These are phyloP conservation scores for Fusarium beomiforme DNA, from an alignment of 2,329 filamentous ascomycete species.

Conservation along the genomic window DNA sequence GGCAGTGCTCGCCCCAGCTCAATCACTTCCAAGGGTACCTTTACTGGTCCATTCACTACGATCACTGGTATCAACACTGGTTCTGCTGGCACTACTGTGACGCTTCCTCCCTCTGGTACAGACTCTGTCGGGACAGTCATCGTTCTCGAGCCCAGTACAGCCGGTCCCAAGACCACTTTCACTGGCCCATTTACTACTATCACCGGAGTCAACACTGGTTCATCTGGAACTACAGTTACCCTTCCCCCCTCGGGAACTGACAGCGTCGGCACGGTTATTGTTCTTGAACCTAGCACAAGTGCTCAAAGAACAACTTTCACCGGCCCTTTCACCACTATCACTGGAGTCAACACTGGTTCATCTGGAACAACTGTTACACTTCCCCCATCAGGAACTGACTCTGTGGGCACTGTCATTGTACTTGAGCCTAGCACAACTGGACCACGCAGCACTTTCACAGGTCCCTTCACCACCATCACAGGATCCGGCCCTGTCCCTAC, in stretches of 20 bases:
- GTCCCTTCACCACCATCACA: background rate
- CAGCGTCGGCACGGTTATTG: background rate
- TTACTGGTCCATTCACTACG: background rate
- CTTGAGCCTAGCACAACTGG: background rate
- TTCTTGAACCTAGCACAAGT: background rate
- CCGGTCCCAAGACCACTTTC: background rate
- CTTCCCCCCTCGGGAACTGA: background rate
- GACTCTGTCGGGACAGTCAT: background rate
- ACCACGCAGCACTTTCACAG: background rate
- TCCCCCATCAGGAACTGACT: background rate
- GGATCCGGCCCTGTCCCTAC: background rate
- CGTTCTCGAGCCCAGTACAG: background rate
- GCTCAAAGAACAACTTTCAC: background rate
- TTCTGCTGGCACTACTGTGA: background rate
- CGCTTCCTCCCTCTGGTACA: background rate
- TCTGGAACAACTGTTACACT: background rate
- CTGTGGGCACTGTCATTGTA: background rate
- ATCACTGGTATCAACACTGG: conserved; percentile 1
- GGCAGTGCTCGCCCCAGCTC: background rate
- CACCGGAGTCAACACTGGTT: background rate
- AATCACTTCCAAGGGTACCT: background rate
- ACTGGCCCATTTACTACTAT: background rate
- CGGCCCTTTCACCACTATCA: background rate
- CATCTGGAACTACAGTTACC: background rate
- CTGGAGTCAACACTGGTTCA: background rate